Conservation (phyloP, 139 green algal genomes). For the Mychonastes homosphaera region DNA sequence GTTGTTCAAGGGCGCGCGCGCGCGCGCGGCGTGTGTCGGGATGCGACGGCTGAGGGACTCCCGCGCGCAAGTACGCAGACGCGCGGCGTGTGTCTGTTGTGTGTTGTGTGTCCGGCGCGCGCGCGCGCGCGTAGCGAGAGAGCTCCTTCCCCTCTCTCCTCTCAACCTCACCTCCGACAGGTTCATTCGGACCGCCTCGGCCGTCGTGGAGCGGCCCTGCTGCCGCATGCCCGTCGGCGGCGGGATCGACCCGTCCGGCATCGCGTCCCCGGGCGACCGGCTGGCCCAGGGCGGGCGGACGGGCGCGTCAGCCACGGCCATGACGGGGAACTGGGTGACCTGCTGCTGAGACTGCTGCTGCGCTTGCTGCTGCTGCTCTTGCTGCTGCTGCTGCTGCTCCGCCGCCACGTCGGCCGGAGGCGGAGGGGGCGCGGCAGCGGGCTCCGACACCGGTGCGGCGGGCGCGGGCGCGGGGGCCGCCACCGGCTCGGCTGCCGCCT, state of each 20-base stretch:
- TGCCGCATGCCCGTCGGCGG: slow-evolving; percentile 7
- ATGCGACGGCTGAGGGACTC: no score
- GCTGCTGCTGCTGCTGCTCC: not conserved
- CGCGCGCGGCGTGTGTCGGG: not conserved
- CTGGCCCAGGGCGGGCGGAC: not conserved
- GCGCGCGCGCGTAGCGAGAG: no score
- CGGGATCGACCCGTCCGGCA: not conserved
- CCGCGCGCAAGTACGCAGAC: no score
- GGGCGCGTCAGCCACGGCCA: not conserved
- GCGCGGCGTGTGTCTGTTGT: no score
- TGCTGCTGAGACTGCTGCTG: slow-evolving; percentile 1
- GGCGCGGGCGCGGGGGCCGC: not conserved
- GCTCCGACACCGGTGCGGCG: not conserved
- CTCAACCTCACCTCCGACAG: no score
- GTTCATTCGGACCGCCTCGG: not conserved
- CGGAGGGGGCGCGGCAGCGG: not conserved
- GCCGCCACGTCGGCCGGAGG: not conserved
- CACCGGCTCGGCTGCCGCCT: not conserved
- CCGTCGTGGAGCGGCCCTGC: slow-evolving; percentile 8
- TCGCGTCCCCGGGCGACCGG: not conserved
- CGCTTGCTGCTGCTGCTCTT: slow-evolving; percentile 6
- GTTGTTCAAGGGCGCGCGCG: not conserved
- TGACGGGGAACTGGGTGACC: slow-evolving; percentile 2
- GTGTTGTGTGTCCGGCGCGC: no score
- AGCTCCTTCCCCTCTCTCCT: no score